phyloP scores from a whole-genome alignment of 129 eudicot species.

The Sambucus nigra region DNA sequence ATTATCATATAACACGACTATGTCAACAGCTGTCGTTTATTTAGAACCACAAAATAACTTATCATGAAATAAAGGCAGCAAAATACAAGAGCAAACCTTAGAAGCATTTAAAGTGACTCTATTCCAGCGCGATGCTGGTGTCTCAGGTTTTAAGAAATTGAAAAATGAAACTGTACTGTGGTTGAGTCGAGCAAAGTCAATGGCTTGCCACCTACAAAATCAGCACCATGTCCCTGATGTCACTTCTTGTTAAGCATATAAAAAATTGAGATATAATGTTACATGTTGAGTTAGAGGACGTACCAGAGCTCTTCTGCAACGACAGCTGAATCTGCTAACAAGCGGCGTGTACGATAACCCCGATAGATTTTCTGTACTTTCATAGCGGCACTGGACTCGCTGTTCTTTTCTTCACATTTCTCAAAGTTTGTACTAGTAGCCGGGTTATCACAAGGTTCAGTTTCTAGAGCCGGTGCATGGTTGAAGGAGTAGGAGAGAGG shows the following conservation, averaged over 20 bases:
- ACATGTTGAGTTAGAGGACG: no score
- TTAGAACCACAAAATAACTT: conserved; percentile 9
- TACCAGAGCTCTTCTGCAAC: conserved; percentile 92
- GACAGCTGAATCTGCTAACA: conserved; percentile 86
- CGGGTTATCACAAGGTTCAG: conserved; percentile 5
- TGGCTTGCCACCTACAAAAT: conserved; percentile 86
- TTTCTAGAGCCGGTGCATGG: neutral
- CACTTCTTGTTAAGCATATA: neutral
- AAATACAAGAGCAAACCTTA: conserved; percentile 31
- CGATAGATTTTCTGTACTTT: conserved; percentile 68
- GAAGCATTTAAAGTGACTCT: conserved; percentile 78
- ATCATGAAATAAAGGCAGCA: neutral
- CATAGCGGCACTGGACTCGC: conserved; percentile 48
- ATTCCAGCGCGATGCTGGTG: conserved; percentile 68
- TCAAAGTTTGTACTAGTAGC: neutral
- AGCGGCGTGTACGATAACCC: conserved; percentile 88
- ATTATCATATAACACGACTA: conserved; percentile 4
- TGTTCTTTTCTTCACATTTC: neutral
- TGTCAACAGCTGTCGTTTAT: conserved; percentile 5
- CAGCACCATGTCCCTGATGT: no score
- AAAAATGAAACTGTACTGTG: conserved; percentile 84
- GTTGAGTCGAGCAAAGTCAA: conserved; percentile 71
- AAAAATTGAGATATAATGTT: no score
- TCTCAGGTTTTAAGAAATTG: conserved; percentile 58
- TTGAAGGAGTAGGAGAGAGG: conserved; percentile 3